These are phyloP conservation scores for Manihot esculenta DNA, from an alignment of 441 rosid genomes.

Conservation along the genomic window DNA sequence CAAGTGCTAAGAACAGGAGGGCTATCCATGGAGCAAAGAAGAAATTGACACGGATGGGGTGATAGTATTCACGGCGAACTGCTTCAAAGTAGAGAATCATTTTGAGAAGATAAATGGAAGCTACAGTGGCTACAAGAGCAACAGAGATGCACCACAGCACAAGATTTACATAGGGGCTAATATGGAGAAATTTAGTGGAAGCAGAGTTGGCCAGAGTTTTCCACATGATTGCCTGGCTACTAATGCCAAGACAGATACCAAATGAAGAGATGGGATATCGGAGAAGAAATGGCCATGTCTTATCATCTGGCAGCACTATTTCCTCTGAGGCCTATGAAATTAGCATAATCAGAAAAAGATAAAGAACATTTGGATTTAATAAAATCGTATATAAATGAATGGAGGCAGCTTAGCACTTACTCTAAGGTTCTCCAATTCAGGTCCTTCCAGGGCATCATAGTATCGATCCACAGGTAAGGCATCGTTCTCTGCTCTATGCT, in stretches of 20 bases:
- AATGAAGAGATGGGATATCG: conserved; percentile 71
- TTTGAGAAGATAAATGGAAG: conserved; percentile 56
- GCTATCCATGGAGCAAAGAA: conserved; percentile 93
- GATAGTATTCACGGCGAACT: conserved; percentile 77
- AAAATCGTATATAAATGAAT: too few species aligned
- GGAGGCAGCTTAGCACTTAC: conserved; percentile 33
- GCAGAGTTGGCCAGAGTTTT: conserved; percentile 62
- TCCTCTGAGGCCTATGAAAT: conserved; percentile 59
- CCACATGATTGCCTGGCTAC: conserved; percentile 94
- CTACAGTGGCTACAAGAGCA: conserved; percentile 41
- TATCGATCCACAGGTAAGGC: conserved; percentile 64
- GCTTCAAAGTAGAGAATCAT: conserved; percentile 73
- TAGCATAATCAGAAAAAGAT: neutral
- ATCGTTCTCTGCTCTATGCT: conserved; percentile 35
- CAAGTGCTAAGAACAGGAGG: conserved; percentile 69
- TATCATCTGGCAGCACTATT: conserved; percentile 71
- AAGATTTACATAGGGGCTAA: conserved; percentile 42
- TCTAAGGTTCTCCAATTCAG: conserved; percentile 78
- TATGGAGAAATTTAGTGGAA: conserved; percentile 65
- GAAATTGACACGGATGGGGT: conserved; percentile 86
- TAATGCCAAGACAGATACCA: conserved; percentile 85
- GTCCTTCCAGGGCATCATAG: conserved; percentile 84
- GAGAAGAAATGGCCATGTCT: conserved; percentile 83
- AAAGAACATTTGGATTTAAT: neutral
- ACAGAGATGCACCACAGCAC: conserved; percentile 69